Evolutionary conservation across 2,329 filamentous ascomycete species (phyloP).

Genomic region (Tolypocladium nubicola): DNA sequence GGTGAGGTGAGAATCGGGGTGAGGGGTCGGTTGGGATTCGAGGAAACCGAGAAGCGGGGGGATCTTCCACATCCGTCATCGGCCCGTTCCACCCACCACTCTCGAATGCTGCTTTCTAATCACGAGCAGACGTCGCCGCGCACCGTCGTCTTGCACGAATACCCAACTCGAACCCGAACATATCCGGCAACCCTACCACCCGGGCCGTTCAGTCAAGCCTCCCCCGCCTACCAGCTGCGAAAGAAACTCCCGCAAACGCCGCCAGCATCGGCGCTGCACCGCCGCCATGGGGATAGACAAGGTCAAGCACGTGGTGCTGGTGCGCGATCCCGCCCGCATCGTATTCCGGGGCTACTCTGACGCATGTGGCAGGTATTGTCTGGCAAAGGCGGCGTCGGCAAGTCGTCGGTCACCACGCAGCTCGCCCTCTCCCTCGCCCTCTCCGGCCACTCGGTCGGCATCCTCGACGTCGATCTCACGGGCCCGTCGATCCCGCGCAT

Average conservation of each 20-base stretch:
- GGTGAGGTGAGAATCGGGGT: not conserved
- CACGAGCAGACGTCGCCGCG: not conserved
- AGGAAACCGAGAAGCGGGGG: not conserved
- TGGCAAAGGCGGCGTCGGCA: constrained; percentile 95
- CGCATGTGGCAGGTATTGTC: constrained; percentile 55
- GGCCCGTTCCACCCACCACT: not conserved
- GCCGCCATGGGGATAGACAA: constrained; percentile 31
- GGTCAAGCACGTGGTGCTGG: constrained; percentile 69
- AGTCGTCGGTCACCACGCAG: constrained; percentile 95
- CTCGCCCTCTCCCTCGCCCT: constrained; percentile 82
- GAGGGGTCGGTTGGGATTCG: not conserved
- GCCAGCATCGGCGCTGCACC: not conserved
- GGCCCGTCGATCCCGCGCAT: constrained; percentile 94
- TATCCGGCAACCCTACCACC: not conserved
- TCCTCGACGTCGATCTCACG: constrained; percentile 92
- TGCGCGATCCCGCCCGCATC: constrained; percentile 24
- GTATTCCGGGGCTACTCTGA: not conserved
- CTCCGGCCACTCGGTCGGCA: constrained; percentile 79
- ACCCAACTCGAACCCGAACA: not conserved
- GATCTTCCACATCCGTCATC: not conserved
- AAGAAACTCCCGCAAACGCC: constrained; percentile 10
- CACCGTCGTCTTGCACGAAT: not conserved
- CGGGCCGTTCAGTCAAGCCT: no score
- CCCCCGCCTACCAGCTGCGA: not conserved
- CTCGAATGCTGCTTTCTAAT: not conserved